Evolutionary conservation across 306 rosid genomes (phyloP).

Genomic region (Acacia melanoxylon): DNA sequence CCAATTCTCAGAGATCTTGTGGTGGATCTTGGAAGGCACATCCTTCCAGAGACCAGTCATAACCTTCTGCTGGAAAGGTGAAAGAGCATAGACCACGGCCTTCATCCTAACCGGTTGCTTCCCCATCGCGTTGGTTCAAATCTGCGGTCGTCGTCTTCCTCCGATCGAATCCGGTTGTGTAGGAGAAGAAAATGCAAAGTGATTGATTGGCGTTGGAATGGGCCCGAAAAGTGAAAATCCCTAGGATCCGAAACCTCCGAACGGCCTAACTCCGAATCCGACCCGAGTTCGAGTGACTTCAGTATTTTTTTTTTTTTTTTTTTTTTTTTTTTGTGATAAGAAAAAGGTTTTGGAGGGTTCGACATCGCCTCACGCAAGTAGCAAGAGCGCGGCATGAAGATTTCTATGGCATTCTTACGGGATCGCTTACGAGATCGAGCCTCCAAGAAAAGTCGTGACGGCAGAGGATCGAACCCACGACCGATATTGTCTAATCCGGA

Average conservation of each 20-base stretch:
- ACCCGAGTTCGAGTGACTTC: background rate
- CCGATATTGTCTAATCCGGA: too few relatives aligned
- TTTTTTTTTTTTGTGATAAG: too few relatives aligned
- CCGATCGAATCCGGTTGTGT: background rate
- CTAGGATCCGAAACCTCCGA: background rate
- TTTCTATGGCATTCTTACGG: too few relatives aligned
- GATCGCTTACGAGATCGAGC: too few relatives aligned
- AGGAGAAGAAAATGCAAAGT: background rate
- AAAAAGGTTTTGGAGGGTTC: too few relatives aligned
- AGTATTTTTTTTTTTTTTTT: too few relatives aligned
- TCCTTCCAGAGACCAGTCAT: constrained; percentile 88
- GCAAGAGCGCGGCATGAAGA: too few relatives aligned
- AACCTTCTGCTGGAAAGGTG: constrained; percentile 93
- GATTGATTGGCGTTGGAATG: background rate
- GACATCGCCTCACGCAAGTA: too few relatives aligned
- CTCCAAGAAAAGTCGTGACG: too few relatives aligned
- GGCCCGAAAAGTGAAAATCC: background rate
- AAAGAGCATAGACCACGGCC: constrained; percentile 77
- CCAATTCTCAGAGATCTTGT: constrained; percentile 94
- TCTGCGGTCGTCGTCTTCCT: background rate
- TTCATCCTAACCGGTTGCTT: constrained; percentile 65
- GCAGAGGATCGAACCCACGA: too few relatives aligned
- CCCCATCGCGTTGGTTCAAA: constrained; percentile 50
- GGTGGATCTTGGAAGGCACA: constrained; percentile 71
- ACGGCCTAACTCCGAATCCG: background rate